Conservation (phyloP, 2,329 filamentous ascomycete species). For the Talaromyces albobiverticillius region DNA sequence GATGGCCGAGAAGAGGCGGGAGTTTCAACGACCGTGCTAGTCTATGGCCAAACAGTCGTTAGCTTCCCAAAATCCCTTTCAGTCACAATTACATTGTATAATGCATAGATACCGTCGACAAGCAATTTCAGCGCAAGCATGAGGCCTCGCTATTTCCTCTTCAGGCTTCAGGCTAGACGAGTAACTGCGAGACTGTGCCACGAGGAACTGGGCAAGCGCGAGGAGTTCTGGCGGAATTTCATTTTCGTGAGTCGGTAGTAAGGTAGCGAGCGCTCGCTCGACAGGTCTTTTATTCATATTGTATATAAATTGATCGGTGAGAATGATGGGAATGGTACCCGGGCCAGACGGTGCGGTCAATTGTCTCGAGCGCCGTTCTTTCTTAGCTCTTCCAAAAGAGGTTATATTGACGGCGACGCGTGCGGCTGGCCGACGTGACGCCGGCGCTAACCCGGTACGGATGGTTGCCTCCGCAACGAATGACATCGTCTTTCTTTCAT, state of each 20-base stretch:
- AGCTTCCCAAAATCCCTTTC: neutral
- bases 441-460: slow-evolving; percentile 36
- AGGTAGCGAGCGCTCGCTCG: slow-evolving; percentile 68
- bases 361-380: no score
- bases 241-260: slow-evolving; percentile 70
- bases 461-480: slow-evolving; percentile 15
- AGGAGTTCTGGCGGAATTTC: slow-evolving; percentile 67
- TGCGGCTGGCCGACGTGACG: slow-evolving; percentile 8
- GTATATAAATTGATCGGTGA: slow-evolving; percentile 18
- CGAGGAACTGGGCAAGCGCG: slow-evolving; percentile 67
- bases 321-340: slow-evolving; percentile 20
- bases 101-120: slow-evolving; percentile 66
- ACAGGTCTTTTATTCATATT: slow-evolving; percentile 68
- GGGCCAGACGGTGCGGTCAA: no score
- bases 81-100: neutral
- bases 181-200: slow-evolving; percentile 75
- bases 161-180: slow-evolving; percentile 76
- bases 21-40: slow-evolving; percentile 74
- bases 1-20: slow-evolving; percentile 70
- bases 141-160: slow-evolving; percentile 81
- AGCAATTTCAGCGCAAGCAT: slow-evolving; percentile 83
- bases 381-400: slow-evolving; percentile 5
- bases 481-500: slow-evolving; percentile 2
- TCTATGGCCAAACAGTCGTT: slow-evolving; percentile 41
- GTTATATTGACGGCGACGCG: slow-evolving; percentile 14